phyloP scores from a whole-genome alignment of 441 rosid species.

The Erodium trifolium region DNA sequence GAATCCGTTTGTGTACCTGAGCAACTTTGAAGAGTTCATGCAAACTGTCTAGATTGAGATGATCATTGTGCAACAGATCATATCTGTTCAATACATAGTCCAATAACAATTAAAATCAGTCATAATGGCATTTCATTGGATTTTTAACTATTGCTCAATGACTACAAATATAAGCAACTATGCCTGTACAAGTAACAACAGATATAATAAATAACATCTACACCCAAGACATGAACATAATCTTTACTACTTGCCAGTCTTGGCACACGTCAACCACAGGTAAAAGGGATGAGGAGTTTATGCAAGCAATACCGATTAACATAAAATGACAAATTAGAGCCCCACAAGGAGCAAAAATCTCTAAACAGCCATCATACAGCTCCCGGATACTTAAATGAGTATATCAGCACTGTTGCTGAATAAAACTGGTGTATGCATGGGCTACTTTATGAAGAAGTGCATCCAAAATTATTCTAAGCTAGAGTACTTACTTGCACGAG shows the following conservation, averaged over 20 bases:
- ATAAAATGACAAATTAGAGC: background rate
- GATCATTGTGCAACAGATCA: conserved; percentile 96
- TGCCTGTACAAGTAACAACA: background rate
- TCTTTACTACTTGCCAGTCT: background rate
- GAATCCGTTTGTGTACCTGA: conserved; percentile 50
- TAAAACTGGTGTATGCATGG: background rate
- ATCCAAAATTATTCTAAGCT: conserved; percentile 16
- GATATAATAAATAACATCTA: background rate
- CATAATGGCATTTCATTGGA: background rate
- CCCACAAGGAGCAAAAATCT: background rate
- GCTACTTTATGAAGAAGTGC: conserved; percentile 1
- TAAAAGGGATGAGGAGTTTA: background rate
- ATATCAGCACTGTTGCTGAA: background rate
- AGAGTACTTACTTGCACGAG: conserved; percentile 94
- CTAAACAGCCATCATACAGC: background rate
- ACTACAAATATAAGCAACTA: background rate
- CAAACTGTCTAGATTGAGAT: conserved; percentile 87
- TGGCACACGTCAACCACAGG: background rate
- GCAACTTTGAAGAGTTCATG: conserved; percentile 96
- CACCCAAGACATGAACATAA: background rate
- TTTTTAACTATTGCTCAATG: background rate
- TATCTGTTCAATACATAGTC: conserved; percentile 40
- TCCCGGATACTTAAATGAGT: background rate
- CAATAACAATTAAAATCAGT: conserved; percentile 1
- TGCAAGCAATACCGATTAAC: background rate